These are phyloP conservation scores for Ulota crispa DNA, from an alignment of 225 moss, liverwort and hornwort species.

Conservation along the genomic window DNA sequence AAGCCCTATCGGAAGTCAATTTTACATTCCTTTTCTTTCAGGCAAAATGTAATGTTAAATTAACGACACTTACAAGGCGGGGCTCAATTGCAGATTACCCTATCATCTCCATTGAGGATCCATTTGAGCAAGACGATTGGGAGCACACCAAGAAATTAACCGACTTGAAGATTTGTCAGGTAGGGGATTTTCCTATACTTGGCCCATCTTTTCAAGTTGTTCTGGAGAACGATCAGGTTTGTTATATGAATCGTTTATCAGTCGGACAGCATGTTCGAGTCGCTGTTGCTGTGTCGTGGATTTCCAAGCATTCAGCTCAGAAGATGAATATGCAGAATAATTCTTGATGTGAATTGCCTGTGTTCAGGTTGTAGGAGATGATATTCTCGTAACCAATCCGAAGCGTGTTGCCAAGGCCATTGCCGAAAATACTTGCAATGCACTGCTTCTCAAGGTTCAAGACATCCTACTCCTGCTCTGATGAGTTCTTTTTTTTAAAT, in stretches of 20 bases:
- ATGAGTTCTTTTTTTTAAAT: background rate
- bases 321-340: background rate
- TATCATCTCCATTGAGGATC: conserved; percentile 90
- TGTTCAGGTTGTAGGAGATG: conserved; percentile 89
- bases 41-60: background rate
- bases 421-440: conserved; percentile 83
- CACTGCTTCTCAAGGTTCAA: conserved; percentile 86
- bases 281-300: conserved; percentile 10
- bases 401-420: conserved; percentile 98
- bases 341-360: background rate
- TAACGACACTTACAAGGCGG: conserved; percentile 11
- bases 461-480: background rate
- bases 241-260: background rate
- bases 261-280: background rate
- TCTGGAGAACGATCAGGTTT: background rate
- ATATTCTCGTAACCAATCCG: conserved; percentile 92
- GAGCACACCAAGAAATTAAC: conserved; percentile 83
- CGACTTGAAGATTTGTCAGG: conserved; percentile 83
- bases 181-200: conserved; percentile 22
- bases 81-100: conserved; percentile 65
- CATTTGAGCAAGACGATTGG: conserved; percentile 99
- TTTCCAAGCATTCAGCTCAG: background rate
- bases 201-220: background rate
- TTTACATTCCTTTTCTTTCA: background rate
- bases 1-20: background rate